phyloP scores from a whole-genome alignment of 768 basidiomycete species.

The Trametes cinnabarina region DNA sequence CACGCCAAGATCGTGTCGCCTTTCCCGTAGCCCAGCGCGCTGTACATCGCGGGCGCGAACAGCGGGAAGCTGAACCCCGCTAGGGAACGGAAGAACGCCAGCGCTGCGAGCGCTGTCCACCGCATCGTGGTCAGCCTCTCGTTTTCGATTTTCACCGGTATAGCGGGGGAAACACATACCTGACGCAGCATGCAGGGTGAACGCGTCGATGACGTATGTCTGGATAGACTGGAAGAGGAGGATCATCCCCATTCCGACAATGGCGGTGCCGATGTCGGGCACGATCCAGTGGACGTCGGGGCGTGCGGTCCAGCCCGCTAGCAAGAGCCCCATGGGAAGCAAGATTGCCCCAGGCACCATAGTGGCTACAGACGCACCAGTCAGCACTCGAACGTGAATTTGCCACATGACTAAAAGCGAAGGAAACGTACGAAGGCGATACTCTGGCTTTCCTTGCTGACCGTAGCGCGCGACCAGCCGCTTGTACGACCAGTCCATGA shows the following conservation, averaged over 20 bases:
- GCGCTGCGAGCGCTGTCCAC: conserved; percentile 56
- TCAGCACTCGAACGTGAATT: too few relatives aligned
- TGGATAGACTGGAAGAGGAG: conserved; percentile 61
- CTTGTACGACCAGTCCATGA: conserved; percentile 56
- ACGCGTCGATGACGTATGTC: conserved; percentile 65
- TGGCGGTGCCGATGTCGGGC: conserved; percentile 58
- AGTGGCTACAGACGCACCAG: conserved; percentile 39
- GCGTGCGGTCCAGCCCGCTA: conserved; percentile 69
- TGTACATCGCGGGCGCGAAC: conserved; percentile 72
- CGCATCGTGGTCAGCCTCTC: background rate
- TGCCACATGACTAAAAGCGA: background rate
- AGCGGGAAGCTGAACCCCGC: conserved; percentile 76
- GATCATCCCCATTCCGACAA: conserved; percentile 57
- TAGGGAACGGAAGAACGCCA: conserved; percentile 58
- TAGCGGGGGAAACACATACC: conserved; percentile 40
- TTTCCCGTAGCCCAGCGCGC: conserved; percentile 64
- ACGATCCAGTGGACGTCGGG: conserved; percentile 63
- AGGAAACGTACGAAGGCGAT: conserved; percentile 41
- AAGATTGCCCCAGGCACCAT: conserved; percentile 58
- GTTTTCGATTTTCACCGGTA: background rate
- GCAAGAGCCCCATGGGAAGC: conserved; percentile 64
- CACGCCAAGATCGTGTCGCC: conserved; percentile 65
- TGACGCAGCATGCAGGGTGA: conserved; percentile 66
- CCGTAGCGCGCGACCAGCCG: conserved; percentile 50
- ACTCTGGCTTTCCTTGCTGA: conserved; percentile 55